Evolutionary conservation across 148 eudicot genomes (phyloP), one percentile per base, ranked within the genome.

Genomic region (Dianthus caryophyllus): DNA sequence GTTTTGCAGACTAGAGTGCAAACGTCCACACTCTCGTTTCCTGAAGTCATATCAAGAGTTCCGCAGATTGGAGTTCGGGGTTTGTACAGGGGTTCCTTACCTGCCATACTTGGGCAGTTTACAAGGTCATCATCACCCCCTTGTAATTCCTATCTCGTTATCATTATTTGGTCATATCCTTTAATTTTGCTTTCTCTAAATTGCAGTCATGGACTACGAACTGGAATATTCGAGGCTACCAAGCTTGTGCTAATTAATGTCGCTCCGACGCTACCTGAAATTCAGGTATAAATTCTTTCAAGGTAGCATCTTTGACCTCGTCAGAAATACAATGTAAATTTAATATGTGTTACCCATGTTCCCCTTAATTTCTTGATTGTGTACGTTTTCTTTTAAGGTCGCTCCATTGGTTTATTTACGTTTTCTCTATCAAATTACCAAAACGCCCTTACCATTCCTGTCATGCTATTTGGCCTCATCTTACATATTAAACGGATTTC

Each of bases 31-130:
- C 84, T 86, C 51, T 75, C 83, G 64, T 90, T 94, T 70, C 96
- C 92, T 5, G 92, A 94, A 73, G 84, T 94, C 51, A 74, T 90
- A 61, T 78, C 98, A 48, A 86, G 86, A 77, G 79, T 94, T 69
- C 98, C 97, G 9, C 73, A 94, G 71, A 82, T 90, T 79, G 97
- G 98, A 76, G 90, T 77, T 64, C 81, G 73, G 49, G 90, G 90
- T 22, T 74, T 94, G 61, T 94, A 94, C 71, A 80, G 90, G 72
- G 98, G 98, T 66, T 88, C 87, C 30, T 66, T 94, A 75, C 98
- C 98, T 36, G 97, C 98, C 57, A 86, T 94, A 74, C 82, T 85
- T 41, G 98, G 98, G 70, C 98, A 93, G 64, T 93, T 93, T 81
- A 85, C 98, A 30, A 93, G 98, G 98, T 93, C 66, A 22, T 30